Evolutionary conservation across 108 stramenopile genomes (phyloP).

Genomic region (Nitzschia sp.): DNA sequence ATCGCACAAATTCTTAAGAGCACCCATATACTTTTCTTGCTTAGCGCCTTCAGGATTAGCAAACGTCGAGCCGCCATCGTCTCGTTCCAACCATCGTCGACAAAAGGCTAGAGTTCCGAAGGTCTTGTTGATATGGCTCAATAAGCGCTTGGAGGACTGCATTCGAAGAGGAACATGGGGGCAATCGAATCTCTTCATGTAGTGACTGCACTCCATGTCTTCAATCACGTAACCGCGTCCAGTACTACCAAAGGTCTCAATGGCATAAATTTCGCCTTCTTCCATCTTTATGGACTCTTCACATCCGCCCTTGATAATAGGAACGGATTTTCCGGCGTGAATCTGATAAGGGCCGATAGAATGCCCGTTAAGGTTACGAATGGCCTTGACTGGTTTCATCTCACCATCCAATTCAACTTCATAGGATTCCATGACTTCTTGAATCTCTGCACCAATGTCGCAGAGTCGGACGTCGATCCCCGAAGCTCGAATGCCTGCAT

Average conservation of each 20-base stretch:
- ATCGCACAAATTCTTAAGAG: conserved; percentile 97
- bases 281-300: conserved; percentile 97
- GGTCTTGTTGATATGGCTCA: conserved; percentile 98
- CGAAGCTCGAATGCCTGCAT: conserved; percentile 90
- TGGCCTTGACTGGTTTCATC: conserved; percentile 90
- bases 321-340: conserved; percentile 96
- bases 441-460: conserved; percentile 95
- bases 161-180: conserved; percentile 95
- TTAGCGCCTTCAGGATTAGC: conserved; percentile 87
- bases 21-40: conserved; percentile 98
- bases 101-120: conserved; percentile 99
- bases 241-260: conserved; percentile 98
- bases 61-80: conserved; percentile 90
- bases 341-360: conserved; percentile 97
- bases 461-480: conserved; percentile 97
- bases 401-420: conserved; percentile 96
- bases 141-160: conserved; percentile 86
- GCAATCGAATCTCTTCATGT: conserved; percentile 97
- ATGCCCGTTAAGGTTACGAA: conserved; percentile 98
- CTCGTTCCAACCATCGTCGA: conserved; percentile 97
- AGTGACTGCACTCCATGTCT: conserved; percentile 98
- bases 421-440: conserved; percentile 99
- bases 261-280: conserved; percentile 98
- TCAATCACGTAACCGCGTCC: conserved; percentile 97
- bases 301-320: conserved; percentile 91